Evolutionary conservation across 192 early-diverging fungal species (phyloP), one percentile per base, ranked within the genome.

Genomic region (Entomortierella beljakovae): DNA sequence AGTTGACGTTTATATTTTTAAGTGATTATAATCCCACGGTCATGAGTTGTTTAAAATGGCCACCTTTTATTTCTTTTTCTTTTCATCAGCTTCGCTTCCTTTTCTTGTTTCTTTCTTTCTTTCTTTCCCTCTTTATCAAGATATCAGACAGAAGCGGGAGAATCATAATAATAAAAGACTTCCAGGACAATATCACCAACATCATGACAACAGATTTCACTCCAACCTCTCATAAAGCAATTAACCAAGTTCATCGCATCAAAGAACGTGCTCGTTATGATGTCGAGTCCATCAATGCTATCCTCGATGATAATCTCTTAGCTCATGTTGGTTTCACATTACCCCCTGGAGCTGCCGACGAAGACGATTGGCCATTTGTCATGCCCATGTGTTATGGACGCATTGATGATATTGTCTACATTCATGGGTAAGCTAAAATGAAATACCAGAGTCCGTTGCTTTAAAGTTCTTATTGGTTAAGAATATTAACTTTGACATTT

Each of bases 341-440:
- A 6, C 71, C 72, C 6, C 67, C 72, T 26, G 81, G 61, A 1
- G 43, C 53, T 13, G 72, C 70, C 8, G 72, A 82, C 1, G 68
- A 66, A 37, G 85, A 86, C 40, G 85, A 83, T 20, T 81, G 70
- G 80, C 87, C 87, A 0, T 69, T 77, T 51, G 87, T 88, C n/a
- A 85, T 88, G 52, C 87, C 87, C 16, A 88, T 88, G 87, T 84
- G 75, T 46, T 86, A 87, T 49, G 87, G 81, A 22, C 81, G 87
- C 9, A 69, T 66, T 20, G 85, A 79, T 6, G 72, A 84, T 63
- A 76, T 49, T 25, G 59, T 88, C 28, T 88, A 87, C 52, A n/a
- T 88, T 23, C 87, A 88, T 43, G 81, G 82, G 60, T 60, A 67
- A 57, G 53, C 29, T 10, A 23, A 51, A 2, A 46, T 23, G n/a